Conservation (phyloP, 2,329 filamentous ascomycete genomes). For the Beauveria varroae region DNA sequence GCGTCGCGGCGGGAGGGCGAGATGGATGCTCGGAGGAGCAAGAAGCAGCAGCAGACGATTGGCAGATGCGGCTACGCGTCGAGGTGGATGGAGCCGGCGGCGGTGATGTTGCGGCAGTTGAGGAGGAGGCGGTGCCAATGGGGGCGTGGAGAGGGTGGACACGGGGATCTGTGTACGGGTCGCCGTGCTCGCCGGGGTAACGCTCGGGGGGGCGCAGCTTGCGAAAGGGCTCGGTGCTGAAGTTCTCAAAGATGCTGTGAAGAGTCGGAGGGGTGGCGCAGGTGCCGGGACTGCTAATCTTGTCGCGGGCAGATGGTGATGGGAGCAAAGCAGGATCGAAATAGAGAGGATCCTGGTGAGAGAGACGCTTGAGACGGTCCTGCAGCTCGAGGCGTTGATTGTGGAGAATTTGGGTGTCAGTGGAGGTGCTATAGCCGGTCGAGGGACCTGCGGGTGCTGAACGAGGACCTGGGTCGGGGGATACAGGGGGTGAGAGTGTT, state of each 20-base stretch:
- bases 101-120: neutral
- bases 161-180: conserved; percentile 14
- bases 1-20: neutral
- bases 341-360: conserved; percentile 1
- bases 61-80: neutral
- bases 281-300: conserved; percentile 9
- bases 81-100: neutral
- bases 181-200: neutral
- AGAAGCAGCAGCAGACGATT: neutral
- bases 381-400: conserved; percentile 8
- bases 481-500: neutral
- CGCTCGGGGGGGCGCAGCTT: conserved; percentile 12
- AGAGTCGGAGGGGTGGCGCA: conserved; percentile 17
- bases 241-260: conserved; percentile 20
- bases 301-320: neutral
- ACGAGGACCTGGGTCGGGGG: neutral
- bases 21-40: neutral
- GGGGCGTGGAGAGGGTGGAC: conserved; percentile 16
- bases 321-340: neutral
- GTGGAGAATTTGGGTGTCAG: conserved; percentile 1
- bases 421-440: neutral
- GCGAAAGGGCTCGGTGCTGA: conserved; percentile 14
- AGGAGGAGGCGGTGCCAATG: conserved; percentile 16
- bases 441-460: neutral
- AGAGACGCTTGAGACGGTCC: conserved; percentile 1